Conservation (phyloP, 441 rosid genomes). For the Metrosideros polymorpha region DNA sequence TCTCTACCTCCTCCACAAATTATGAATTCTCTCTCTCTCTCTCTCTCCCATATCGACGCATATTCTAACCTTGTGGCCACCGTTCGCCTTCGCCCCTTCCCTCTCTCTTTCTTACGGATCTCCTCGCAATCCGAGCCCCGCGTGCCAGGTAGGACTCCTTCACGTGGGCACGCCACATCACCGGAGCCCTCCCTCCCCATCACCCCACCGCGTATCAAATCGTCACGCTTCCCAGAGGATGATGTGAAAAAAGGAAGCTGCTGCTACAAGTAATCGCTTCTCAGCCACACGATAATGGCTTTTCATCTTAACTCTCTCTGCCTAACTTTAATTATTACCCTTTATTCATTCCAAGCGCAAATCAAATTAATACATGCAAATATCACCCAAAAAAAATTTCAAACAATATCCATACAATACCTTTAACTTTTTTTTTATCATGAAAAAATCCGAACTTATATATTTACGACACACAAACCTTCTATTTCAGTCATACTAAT, state of each 20-base stretch:
- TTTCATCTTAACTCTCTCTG: neutral
- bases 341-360: neutral
- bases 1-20: neutral
- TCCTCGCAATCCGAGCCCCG: neutral
- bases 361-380: too few relatives aligned
- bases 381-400: too few relatives aligned
- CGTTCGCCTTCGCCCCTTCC: neutral
- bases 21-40: neutral
- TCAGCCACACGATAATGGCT: neutral
- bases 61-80: neutral
- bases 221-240: neutral
- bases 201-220: neutral
- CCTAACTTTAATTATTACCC: neutral
- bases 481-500: too few relatives aligned
- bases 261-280: fast-evolving
- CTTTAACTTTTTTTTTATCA: too few relatives aligned
- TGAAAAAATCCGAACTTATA: too few relatives aligned
- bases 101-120: neutral
- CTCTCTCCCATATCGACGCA: neutral
- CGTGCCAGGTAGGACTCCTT: neutral
- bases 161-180: neutral
- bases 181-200: neutral
- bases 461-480: too few relatives aligned
- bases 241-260: neutral
- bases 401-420: too few relatives aligned